Evolutionary conservation across 495 filamentous ascomycete genomes (phyloP).

Genomic region (Neurospora sp.): DNA sequence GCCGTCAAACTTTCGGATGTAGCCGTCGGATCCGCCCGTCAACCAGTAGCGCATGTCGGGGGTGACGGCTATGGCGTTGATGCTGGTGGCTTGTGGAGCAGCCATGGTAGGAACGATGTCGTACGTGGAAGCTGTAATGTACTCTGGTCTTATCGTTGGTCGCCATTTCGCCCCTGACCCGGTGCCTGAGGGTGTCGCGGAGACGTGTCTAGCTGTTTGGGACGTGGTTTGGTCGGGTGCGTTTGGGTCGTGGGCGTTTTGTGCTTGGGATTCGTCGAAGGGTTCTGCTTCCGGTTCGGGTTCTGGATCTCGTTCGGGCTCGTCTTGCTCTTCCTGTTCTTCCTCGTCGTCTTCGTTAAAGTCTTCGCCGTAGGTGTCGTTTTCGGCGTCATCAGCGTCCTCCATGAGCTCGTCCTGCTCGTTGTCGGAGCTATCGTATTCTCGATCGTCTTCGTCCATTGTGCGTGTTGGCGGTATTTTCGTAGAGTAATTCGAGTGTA

Average conservation of each 20-base stretch:
- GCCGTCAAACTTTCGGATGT: constrained; percentile 93
- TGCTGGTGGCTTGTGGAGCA: constrained; percentile 87
- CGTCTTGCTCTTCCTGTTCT: constrained; percentile 46
- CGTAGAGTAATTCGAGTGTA: too few relatives aligned
- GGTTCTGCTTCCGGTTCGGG: constrained; percentile 13
- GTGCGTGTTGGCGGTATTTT: background rate
- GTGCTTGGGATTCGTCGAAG: constrained; percentile 30
- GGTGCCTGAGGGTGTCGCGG: constrained; percentile 38
- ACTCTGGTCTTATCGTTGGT: constrained; percentile 68
- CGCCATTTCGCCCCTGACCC: constrained; percentile 36
- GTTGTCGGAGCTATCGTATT: constrained; percentile 44
- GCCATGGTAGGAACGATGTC: constrained; percentile 97
- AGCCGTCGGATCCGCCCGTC: constrained; percentile 87
- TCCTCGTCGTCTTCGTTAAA: constrained; percentile 46
- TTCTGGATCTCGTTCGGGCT: constrained; percentile 21
- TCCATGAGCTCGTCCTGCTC: constrained; percentile 55
- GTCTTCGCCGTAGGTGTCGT: constrained; percentile 48
- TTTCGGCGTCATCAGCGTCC: constrained; percentile 52
- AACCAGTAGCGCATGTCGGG: constrained; percentile 95
- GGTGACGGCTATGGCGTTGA: constrained; percentile 86
- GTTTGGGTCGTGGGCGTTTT: constrained; percentile 44
- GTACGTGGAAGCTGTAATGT: constrained; percentile 72
- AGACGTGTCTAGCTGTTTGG: constrained; percentile 25
- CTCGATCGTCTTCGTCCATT: constrained; percentile 37
- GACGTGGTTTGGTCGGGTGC: constrained; percentile 26